These are phyloP conservation scores for Wallacemonas collosoma DNA, from an alignment of 208 protist species.

Conservation along the genomic window DNA sequence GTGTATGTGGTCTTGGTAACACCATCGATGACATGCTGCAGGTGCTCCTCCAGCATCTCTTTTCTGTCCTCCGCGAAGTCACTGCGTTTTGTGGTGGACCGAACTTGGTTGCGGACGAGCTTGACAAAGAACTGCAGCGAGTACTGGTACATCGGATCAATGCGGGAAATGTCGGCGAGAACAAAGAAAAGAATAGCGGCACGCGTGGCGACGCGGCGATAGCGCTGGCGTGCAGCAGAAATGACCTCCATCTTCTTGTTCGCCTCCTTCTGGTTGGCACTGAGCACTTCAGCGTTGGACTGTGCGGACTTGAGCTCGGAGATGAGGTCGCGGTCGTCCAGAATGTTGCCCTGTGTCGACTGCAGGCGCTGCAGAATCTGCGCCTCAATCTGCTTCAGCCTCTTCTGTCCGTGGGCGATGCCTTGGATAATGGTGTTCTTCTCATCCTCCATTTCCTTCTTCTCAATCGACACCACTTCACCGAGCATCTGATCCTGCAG, in stretches of 20 bases:
- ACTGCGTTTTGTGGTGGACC: slow-evolving; percentile 63
- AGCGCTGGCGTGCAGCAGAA: slow-evolving; percentile 84
- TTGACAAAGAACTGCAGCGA: slow-evolving; percentile 98
- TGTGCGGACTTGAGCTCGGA: slow-evolving; percentile 93
- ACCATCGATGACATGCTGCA: slow-evolving; percentile 78
- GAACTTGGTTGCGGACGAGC: slow-evolving; percentile 91
- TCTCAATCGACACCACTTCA: slow-evolving; percentile 93
- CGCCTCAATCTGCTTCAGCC: slow-evolving; percentile 93
- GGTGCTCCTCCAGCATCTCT: slow-evolving; percentile 68
- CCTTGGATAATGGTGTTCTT: slow-evolving; percentile 94
- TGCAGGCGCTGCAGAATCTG: slow-evolving; percentile 91
- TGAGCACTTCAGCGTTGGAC: slow-evolving; percentile 88
- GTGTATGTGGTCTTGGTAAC: slow-evolving; percentile 93
- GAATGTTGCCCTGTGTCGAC: slow-evolving; percentile 91
- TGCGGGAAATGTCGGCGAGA: slow-evolving; percentile 90
- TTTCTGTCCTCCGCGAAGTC: slow-evolving; percentile 52
- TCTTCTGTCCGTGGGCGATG: slow-evolving; percentile 92
- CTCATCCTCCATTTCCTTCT: slow-evolving; percentile 93
- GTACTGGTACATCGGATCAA: slow-evolving; percentile 99
- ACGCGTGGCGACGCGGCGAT: slow-evolving; percentile 90
- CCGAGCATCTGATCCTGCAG: slow-evolving; percentile 96
- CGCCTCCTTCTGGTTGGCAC: slow-evolving; percentile 86
- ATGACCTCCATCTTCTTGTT: slow-evolving; percentile 95
- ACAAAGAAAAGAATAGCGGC: slow-evolving; percentile 96
- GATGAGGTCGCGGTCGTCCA: slow-evolving; percentile 96